These are phyloP conservation scores for Boletus subcaerulescens DNA, from an alignment of 768 basidiomycete species.

Conservation along the genomic window DNA sequence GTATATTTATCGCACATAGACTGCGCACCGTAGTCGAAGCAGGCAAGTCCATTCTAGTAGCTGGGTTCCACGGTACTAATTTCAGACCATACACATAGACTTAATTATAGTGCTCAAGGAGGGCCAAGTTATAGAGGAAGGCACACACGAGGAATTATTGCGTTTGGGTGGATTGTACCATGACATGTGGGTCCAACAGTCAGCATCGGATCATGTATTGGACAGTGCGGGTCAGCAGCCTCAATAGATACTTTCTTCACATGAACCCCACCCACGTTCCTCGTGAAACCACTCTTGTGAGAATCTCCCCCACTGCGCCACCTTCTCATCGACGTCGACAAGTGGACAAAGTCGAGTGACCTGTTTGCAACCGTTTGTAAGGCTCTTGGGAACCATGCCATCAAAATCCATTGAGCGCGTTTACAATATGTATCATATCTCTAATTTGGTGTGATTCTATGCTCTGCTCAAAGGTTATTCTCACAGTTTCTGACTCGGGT, in stretches of 20 bases:
- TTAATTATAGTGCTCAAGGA: conserved; percentile 91
- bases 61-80: background rate
- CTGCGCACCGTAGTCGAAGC: conserved; percentile 88
- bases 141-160: conserved; percentile 87
- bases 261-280: background rate
- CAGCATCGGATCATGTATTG: conserved; percentile 35
- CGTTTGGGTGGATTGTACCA: conserved; percentile 66
- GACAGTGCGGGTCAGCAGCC: conserved; percentile 13
- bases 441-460: too few species aligned
- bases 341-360: too few species aligned
- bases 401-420: too few species aligned
- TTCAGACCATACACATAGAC: conserved; percentile 43
- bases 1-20: conserved; percentile 95
- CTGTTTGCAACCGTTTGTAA: too few species aligned
- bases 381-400: too few species aligned
- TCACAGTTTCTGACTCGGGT: background rate
- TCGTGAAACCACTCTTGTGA: background rate
- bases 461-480: too few species aligned
- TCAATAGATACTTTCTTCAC: background rate
- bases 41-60: conserved; percentile 43
- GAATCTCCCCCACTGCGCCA: background rate
- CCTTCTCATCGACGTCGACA: too few species aligned
- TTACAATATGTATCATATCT: too few species aligned
- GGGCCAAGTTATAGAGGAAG: conserved; percentile 89
- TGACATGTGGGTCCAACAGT: conserved; percentile 82